Conservation (phyloP, 2,329 filamentous ascomycete species). For the Myriosclerotinia scirpicola region DNA sequence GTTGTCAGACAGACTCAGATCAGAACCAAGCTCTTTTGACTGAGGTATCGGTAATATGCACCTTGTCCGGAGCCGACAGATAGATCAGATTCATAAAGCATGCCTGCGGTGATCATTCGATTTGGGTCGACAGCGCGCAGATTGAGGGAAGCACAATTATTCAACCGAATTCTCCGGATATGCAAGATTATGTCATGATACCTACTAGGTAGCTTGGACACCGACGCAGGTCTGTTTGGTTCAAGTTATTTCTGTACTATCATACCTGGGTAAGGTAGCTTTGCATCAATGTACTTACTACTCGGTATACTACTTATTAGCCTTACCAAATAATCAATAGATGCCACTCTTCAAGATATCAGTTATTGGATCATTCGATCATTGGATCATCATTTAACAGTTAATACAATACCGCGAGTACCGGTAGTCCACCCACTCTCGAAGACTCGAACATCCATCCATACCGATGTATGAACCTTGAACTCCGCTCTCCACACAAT, state of each 20-base stretch:
- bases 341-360: background rate
- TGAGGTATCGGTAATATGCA: background rate
- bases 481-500: background rate
- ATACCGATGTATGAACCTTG: background rate
- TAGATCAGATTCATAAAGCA: background rate
- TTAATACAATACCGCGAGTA: too few relatives aligned
- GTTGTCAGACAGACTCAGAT: background rate
- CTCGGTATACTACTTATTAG: too few relatives aligned
- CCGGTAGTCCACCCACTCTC: background rate
- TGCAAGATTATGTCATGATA: conserved; percentile 15
- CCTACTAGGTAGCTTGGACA: background rate
- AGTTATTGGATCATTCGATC: background rate
- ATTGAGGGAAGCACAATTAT: background rate
- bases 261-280: background rate
- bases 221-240: background rate
- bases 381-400: too few relatives aligned
- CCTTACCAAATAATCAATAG: background rate
- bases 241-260: too few relatives aligned
- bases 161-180: conserved; percentile 15
- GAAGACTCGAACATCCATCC: too few relatives aligned
- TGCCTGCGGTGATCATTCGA: conserved; percentile 17
- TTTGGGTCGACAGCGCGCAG: background rate
- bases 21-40: background rate
- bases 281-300: background rate
- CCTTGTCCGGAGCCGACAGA: background rate